Percentiles rank a stretch among this genome's conserved stretches.
Evolutionary conservation across 2,329 filamentous ascomycete genomes (phyloP).

Genomic region (Lithohypha guttulata): DNA sequence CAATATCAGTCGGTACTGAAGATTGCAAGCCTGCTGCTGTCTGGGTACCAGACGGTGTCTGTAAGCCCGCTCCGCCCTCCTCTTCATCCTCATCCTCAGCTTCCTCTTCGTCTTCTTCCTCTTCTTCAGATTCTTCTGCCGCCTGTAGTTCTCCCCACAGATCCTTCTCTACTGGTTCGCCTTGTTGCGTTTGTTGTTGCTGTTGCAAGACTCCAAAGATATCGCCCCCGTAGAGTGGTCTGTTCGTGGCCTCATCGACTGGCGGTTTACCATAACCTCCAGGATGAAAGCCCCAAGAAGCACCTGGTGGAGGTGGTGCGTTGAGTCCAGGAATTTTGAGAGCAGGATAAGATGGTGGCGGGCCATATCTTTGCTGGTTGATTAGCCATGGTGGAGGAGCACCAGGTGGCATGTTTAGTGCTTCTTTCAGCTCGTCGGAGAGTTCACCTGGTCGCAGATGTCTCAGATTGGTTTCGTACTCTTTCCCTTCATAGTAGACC

Average conservation of each 20-base stretch:
- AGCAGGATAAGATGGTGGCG: constrained; percentile 89
- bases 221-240: constrained; percentile 85
- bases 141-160: constrained; percentile 89
- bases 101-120: constrained; percentile 60
- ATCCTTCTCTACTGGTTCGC: constrained; percentile 73
- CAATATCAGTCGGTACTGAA: constrained; percentile 68
- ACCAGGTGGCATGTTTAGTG: constrained; percentile 83
- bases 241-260: constrained; percentile 73
- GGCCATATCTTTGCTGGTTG: constrained; percentile 88
- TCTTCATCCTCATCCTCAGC: constrained; percentile 53
- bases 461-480: constrained; percentile 88
- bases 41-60: constrained; percentile 67
- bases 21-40: constrained; percentile 74
- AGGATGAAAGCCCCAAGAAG: constrained; percentile 87
- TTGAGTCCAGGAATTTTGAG: constrained; percentile 91
- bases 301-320: constrained; percentile 78
- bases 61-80: constrained; percentile 52
- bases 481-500: constrained; percentile 99
- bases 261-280: constrained; percentile 95
- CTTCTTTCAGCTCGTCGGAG: constrained; percentile 80
- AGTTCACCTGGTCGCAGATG: constrained; percentile 84
- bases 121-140: constrained; percentile 48
- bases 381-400: constrained; percentile 95
- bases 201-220: constrained; percentile 71
- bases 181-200: constrained; percentile 50